phyloP scores from a whole-genome alignment of 768 basidiomycete species.

The Lyophyllum atratum region DNA sequence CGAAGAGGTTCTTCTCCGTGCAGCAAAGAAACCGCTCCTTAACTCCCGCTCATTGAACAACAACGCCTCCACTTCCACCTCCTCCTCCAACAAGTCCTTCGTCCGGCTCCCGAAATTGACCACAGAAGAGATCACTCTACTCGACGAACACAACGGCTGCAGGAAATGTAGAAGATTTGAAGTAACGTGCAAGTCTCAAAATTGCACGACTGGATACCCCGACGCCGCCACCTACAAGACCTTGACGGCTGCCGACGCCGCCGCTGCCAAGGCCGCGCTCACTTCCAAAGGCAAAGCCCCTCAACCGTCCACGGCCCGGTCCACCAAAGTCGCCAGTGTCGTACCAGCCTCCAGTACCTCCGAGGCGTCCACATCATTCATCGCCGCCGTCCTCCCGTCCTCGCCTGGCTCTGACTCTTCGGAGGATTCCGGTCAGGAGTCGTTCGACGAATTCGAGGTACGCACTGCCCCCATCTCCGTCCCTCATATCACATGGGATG shows the following conservation, averaged over 20 bases:
- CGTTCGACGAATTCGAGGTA: not conserved
- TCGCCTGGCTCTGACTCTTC: not conserved
- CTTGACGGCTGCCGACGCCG: conserved; percentile 7
- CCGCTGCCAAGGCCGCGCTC: not conserved
- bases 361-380: no score
- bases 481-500: no score
- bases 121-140: not conserved
- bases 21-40: not conserved
- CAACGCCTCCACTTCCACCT: conserved; percentile 11
- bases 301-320: no score
- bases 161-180: conserved; percentile 23
- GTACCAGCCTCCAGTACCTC: no score
- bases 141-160: conserved; percentile 21
- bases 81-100: not conserved
- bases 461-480: not conserved
- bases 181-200: conserved; percentile 9
- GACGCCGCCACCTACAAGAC: conserved; percentile 14
- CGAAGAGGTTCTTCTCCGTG: not conserved
- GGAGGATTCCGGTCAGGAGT: not conserved
- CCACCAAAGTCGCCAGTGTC: conserved; percentile 10
- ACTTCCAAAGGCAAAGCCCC: no score
- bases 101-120: no score
- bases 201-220: conserved; percentile 23
- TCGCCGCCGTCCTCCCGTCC: conserved; percentile 18
- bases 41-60: conserved; percentile 22